Percentiles rank a stretch among this genome's conserved stretches.
Conservation (phyloP, 2,329 filamentous ascomycete species). For the Ophiostoma perfectum region DNA sequence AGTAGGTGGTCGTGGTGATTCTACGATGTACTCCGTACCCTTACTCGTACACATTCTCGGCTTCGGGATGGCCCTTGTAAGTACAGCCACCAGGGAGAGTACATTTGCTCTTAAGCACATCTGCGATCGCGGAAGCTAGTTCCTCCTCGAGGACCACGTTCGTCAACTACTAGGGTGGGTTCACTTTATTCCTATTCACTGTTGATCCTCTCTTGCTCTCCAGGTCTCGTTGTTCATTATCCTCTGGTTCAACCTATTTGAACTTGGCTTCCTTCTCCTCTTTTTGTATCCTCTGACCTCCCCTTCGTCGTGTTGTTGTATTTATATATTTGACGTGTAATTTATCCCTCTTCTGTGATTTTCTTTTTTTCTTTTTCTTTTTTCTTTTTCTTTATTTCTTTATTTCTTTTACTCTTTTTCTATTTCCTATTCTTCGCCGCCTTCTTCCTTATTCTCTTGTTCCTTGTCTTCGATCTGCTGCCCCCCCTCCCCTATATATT, state of each 20-base stretch:
- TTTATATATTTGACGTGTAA: constrained; percentile 8
- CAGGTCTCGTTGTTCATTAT: neutral
- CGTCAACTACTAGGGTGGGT: neutral
- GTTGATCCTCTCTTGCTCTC: neutral
- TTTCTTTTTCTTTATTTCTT: neutral
- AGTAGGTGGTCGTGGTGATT: neutral
- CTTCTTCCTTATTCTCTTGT: neutral
- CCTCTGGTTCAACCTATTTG: neutral
- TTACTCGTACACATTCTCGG: no score
- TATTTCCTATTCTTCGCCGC: neutral
- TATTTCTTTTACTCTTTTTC: neutral
- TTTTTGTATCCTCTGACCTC: neutral
- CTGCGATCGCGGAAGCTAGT: neutral
- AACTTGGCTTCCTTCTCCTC: neutral
- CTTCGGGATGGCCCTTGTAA: constrained; percentile 10
- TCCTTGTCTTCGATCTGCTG: neutral
- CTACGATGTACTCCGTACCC: no score
- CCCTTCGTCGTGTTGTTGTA: neutral
- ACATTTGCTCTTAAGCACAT: neutral
- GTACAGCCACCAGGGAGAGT: neutral
- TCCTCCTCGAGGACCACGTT: neutral
- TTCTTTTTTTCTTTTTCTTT: constrained; percentile 4
- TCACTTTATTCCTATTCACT: neutral
- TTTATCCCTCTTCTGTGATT: neutral
- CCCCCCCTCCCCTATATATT: neutral